A percentile compares a stretch with the other conserved stretches of the same genome.
Evolutionary conservation across 2,329 filamentous ascomycete genomes (phyloP).

Genomic region (Trichoderma sp.): DNA sequence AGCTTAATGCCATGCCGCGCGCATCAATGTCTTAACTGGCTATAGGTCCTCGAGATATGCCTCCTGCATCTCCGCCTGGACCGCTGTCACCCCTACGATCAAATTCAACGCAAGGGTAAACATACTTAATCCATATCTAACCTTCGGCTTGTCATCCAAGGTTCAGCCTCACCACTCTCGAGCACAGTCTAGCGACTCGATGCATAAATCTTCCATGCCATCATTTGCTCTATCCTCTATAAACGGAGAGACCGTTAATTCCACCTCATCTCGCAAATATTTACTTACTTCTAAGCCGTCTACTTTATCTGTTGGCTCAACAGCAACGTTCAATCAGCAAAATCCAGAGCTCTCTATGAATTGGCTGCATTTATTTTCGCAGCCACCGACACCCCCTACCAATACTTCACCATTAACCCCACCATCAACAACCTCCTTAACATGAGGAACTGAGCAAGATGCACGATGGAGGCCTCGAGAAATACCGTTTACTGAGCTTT

Average conservation of each 20-base stretch:
- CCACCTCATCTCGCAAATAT: not conserved
- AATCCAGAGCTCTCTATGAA: not conserved
- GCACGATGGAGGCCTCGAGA: not conserved
- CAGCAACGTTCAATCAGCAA: not conserved
- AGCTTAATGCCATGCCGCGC: no score
- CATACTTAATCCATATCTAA: not conserved
- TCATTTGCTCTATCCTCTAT: not conserved
- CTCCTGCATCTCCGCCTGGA: not conserved
- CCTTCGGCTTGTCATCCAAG: accelerated
- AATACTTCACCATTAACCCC: not conserved
- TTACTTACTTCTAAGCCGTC: not conserved
- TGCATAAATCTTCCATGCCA: not conserved
- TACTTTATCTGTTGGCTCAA: not conserved
- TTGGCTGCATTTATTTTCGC: not conserved
- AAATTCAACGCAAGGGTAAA: not conserved
- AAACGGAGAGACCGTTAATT: not conserved
- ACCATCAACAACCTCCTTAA: not conserved
- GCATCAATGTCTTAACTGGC: not conserved
- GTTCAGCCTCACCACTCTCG: not conserved
- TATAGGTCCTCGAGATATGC: not conserved
- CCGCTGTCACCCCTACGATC: not conserved
- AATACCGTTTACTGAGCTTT: not conserved
- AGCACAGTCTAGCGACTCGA: not conserved
- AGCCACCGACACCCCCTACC: not conserved
- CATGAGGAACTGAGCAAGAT: not conserved